A percentile compares a stretch with the other conserved stretches of the same genome.
These are phyloP conservation scores for Endogone sp. DNA, from an alignment of 192 early-diverging fungal genomes.

Conservation along the genomic window DNA sequence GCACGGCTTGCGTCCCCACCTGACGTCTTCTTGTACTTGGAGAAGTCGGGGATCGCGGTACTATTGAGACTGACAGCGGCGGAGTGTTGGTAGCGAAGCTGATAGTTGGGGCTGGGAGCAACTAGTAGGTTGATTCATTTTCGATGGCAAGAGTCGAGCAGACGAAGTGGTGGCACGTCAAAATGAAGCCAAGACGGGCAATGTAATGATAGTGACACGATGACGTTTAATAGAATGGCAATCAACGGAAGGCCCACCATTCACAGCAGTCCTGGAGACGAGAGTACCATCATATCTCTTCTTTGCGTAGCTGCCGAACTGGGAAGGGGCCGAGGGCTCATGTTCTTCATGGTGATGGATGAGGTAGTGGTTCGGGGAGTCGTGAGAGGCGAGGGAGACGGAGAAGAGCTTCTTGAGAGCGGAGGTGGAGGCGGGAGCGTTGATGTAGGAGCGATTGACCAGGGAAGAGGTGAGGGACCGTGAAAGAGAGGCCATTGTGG, in stretches of 20 bases:
- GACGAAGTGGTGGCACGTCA: background rate
- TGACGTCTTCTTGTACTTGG: constrained; percentile 67
- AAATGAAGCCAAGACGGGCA: background rate
- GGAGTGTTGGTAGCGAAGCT: constrained; percentile 40
- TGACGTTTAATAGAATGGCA: background rate
- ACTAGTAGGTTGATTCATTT: too few species aligned
- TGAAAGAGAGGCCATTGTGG: constrained; percentile 43
- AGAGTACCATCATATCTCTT: constrained; percentile 27
- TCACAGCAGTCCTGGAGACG: constrained; percentile 39
- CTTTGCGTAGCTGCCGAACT: constrained; percentile 18
- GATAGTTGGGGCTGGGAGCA: constrained; percentile 26
- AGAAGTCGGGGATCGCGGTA: constrained; percentile 70
- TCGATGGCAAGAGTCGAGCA: background rate
- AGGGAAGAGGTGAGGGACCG: constrained; percentile 42
- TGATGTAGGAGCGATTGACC: constrained; percentile 49
- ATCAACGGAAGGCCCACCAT: constrained; percentile 31
- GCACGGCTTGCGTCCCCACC: constrained; percentile 63
- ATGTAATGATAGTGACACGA: too few species aligned
- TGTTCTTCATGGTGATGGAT: constrained; percentile 21
- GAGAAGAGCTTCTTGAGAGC: constrained; percentile 40
- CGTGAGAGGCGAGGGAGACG: constrained; percentile 26
- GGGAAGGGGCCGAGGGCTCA: constrained; percentile 12
- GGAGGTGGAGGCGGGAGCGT: constrained; percentile 37
- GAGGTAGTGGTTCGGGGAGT: background rate
- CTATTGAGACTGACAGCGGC: constrained; percentile 41